A percentile compares a stretch with the other conserved stretches of the same genome.
These are phyloP conservation scores for Pestalotiopsis sp. DNA, from an alignment of 2,329 filamentous ascomycete genomes.

Conservation along the genomic window DNA sequence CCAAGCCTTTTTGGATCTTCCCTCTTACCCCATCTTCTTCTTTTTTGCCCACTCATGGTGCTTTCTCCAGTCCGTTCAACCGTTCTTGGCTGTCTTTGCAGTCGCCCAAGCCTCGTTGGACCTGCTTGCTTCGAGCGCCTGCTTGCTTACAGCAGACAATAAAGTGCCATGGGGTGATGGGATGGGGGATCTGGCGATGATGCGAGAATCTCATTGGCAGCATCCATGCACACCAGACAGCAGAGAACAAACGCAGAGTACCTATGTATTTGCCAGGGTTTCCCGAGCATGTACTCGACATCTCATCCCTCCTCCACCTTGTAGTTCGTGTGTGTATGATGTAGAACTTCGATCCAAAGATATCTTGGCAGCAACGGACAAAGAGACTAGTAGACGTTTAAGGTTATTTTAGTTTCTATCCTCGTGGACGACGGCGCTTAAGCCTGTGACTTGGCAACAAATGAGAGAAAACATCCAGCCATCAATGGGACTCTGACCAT, in stretches of 20 bases:
- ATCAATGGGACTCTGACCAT: not conserved
- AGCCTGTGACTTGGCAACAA: not conserved
- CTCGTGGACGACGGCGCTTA: not conserved
- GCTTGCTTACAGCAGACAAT: constrained; percentile 8
- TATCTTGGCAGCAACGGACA: not conserved
- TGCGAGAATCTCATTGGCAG: constrained; percentile 2
- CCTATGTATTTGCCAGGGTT: not conserved
- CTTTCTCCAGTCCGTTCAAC: not conserved
- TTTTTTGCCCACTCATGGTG: not conserved
- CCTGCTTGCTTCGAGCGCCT: not conserved
- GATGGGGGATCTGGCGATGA: not conserved
- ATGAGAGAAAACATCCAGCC: not conserved
- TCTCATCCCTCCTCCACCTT: no score
- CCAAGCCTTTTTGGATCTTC: not conserved
- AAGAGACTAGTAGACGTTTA: constrained; percentile 1
- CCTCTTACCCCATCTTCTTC: not conserved
- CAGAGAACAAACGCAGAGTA: not conserved
- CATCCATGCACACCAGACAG: not conserved
- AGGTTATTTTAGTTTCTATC: not conserved
- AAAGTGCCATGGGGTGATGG: not conserved
- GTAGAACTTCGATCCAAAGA: not conserved
- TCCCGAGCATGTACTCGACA: not conserved
- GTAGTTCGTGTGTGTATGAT: not conserved
- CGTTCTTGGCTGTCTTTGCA: not conserved
- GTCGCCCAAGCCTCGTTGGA: constrained; percentile 2